Base-by-base conservation (phyloP, 768 basidiomycete species). In the Neoboletus magnificus region DNA sequence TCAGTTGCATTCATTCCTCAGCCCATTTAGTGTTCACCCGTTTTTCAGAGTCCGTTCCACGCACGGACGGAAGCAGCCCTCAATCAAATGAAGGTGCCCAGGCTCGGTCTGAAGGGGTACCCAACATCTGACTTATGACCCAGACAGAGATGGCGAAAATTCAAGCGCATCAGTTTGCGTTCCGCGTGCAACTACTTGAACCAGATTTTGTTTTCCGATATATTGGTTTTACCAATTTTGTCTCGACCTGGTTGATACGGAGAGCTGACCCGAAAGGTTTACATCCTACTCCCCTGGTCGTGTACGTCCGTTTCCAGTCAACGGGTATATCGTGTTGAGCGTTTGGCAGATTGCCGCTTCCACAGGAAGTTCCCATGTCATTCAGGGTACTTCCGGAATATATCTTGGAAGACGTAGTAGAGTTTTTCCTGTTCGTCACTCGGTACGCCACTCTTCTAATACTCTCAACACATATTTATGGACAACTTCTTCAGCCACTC, bases 371-470 rank as follows among this genome's bases (percentile, higher is more conserved):
- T 8, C 93, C 95, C 0, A 80, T 86, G 72, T 76, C 82, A 0
- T 98, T 98, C 79, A 80, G 87, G 30, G 85, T 90, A 51, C 79
- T 98, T 29, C 97, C 97, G 1, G 97, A 99, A 70, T 96, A 94
- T 67, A 81, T 97, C 15, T 71, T 98, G 40, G 97, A 98, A 68
- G 96, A 98, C 66, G 83, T 98, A 7, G 87, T 93, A 1, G 93
- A 96, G 55, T 95, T 91, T 66, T 80, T 91, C 51, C 80, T 88
- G 50, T 98, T 93, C 68, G 79, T 89, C 16, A 83, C 91, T 11
- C 84, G 88, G 91, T 94, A 63, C 56, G 85, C 70, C 3, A 5
- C 49, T 23, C 27, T 23, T 32, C 22, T 10, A 15, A 40, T 13
- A 18, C n/a, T 27, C 0, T 15, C 10, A 22, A 47, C 41, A 11